A percentile compares a stretch with the other conserved stretches of the same genome.
Evolutionary conservation across 2,329 filamentous ascomycete species (phyloP).

Genomic region (Balansia obtecta): DNA sequence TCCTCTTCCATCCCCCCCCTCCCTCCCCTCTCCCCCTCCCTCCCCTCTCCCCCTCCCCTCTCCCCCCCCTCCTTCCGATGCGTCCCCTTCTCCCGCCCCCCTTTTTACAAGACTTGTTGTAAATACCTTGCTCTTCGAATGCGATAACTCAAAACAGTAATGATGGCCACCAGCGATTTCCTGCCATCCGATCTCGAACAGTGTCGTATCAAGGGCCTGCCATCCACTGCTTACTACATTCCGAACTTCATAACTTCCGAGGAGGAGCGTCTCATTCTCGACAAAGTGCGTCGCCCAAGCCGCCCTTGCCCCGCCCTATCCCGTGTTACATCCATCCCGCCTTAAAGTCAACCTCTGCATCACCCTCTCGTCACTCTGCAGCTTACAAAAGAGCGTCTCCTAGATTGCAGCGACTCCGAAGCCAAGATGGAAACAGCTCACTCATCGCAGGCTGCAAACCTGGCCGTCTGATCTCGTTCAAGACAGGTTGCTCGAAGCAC

Average conservation of each 20-base stretch:
- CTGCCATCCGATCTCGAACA: constrained; percentile 39
- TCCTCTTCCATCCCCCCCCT: too few relatives aligned
- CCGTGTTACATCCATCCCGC: background rate
- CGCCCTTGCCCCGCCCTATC: background rate
- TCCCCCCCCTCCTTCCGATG: too few relatives aligned
- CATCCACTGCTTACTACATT: constrained; percentile 67
- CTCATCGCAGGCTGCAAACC: constrained; percentile 81
- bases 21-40: too few relatives aligned
- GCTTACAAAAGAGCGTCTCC: constrained; percentile 2
- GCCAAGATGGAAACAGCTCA: constrained; percentile 74
- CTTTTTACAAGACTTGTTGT: background rate
- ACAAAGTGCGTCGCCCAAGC: constrained; percentile 44
- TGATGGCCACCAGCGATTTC: constrained; percentile 6
- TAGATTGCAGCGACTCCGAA: constrained; percentile 52
- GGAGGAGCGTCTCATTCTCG: constrained; percentile 60
- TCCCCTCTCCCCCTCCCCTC: too few relatives aligned
- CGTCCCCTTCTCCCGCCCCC: too few relatives aligned
- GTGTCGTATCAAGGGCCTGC: constrained; percentile 41
- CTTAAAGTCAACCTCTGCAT: background rate
- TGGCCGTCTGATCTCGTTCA: constrained; percentile 76
- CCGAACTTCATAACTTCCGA: constrained; percentile 67
- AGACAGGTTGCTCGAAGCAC: constrained; percentile 61
- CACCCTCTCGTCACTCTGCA: background rate
- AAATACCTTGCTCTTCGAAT: background rate
- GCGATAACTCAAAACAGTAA: background rate